Conservation (phyloP, 805 yeast species). For the Brettanomyces anomalus region DNA sequence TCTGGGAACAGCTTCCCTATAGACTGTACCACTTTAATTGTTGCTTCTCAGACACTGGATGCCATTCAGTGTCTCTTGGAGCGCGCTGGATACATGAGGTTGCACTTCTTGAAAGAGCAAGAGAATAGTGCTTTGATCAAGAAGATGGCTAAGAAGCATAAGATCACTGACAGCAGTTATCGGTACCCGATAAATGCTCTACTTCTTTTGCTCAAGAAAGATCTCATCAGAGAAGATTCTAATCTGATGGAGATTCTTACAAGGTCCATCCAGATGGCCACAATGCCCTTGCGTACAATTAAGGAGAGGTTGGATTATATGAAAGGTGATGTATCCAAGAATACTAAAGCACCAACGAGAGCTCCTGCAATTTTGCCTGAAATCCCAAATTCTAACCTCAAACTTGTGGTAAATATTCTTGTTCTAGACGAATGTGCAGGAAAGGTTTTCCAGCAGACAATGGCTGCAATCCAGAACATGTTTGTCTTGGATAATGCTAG, state of each 20-base stretch:
- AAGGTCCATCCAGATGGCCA: constrained; percentile 64
- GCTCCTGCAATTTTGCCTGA: too few relatives aligned
- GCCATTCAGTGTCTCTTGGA: constrained; percentile 64
- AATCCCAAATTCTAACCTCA: constrained; percentile 54
- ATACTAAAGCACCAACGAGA: constrained; percentile 23
- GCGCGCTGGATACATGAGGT: constrained; percentile 55
- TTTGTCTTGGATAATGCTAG: constrained; percentile 54
- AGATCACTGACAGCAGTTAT: constrained; percentile 32
- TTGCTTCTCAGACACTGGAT: constrained; percentile 73
- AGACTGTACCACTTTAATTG: constrained; percentile 57
- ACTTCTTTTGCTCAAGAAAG: constrained; percentile 51
- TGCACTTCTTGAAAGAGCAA: constrained; percentile 74
- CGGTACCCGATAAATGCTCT: constrained; percentile 70
- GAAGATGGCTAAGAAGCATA: constrained; percentile 27
- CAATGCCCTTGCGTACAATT: constrained; percentile 58
- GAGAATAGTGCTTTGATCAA: constrained; percentile 39
- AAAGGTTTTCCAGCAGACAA: constrained; percentile 74
- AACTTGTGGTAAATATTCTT: constrained; percentile 55
- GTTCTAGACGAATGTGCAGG: constrained; percentile 80
- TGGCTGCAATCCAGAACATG: constrained; percentile 72
- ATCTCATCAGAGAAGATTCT: constrained; percentile 61
- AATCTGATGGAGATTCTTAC: constrained; percentile 71
- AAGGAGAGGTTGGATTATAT: constrained; percentile 30
- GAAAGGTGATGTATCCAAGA: constrained; percentile 15
- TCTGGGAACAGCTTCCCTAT: constrained; percentile 33